Conservation (phyloP, 2,329 filamentous ascomycete species). For the Trichoderma brevicompactum region DNA sequence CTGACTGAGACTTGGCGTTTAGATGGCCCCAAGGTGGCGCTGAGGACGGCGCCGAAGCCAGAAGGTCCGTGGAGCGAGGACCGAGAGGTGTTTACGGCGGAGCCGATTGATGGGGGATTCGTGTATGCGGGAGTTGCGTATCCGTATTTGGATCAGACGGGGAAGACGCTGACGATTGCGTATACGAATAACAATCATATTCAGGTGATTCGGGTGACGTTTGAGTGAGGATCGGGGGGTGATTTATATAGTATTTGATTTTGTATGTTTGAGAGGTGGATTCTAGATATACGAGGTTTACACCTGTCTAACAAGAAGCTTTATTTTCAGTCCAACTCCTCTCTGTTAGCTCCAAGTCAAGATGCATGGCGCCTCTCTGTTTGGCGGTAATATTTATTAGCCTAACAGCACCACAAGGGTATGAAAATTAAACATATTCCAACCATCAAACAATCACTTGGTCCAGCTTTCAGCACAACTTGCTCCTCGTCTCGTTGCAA, state of each 20-base stretch:
- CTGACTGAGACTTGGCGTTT: background rate
- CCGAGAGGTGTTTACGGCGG: constrained; percentile 42
- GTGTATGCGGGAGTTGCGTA: constrained; percentile 47
- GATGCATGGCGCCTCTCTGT: too few relatives aligned
- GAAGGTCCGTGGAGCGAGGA: constrained; percentile 46
- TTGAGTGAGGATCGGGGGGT: constrained; percentile 28
- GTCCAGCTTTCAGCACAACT: too few relatives aligned
- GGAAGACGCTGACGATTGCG: constrained; percentile 44
- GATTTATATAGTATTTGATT: background rate
- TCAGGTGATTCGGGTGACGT: constrained; percentile 43
- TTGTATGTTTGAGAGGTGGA: background rate
- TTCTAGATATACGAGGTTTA: background rate
- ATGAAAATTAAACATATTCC: too few relatives aligned
- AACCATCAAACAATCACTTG: too few relatives aligned
- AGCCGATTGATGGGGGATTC: constrained; percentile 38
- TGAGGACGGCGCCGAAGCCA: constrained; percentile 35
- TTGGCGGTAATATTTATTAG: too few relatives aligned
- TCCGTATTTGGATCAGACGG: constrained; percentile 45
- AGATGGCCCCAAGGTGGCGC: constrained; percentile 27
- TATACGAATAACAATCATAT: constrained; percentile 49
- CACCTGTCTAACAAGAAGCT: too few relatives aligned
- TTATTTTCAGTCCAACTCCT: too few relatives aligned
- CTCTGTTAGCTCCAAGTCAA: too few relatives aligned
- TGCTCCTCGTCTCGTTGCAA: too few relatives aligned
- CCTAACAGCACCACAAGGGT: too few relatives aligned